phyloP scores from a whole-genome alignment of 208 protist species.

The Acanthamoeba royreba region DNA sequence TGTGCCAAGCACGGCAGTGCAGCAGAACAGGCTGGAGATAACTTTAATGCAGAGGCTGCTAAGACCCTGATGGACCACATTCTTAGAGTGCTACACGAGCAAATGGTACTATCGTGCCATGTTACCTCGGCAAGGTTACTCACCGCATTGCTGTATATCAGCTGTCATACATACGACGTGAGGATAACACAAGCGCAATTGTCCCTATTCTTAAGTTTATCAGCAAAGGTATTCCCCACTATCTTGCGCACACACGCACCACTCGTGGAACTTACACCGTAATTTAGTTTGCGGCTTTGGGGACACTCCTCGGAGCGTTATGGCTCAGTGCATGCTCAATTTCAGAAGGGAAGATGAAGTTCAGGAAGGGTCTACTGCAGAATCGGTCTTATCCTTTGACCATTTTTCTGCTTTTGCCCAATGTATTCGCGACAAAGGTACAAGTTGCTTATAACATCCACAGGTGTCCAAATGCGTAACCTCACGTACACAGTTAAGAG shows the following conservation, averaged over 20 bases:
- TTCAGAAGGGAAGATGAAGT: not conserved
- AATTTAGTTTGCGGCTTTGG: not conserved
- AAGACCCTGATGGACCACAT: not conserved
- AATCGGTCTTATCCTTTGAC: not conserved
- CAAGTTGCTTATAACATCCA: no score
- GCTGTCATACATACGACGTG: not conserved
- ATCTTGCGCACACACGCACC: no score
- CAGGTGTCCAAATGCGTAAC: no score
- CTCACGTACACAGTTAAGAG: not conserved
- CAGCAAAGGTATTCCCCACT: not conserved
- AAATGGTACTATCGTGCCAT: not conserved
- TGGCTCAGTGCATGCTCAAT: not conserved
- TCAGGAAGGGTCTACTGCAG: not conserved
- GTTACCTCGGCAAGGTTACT: no score
- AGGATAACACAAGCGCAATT: not conserved
- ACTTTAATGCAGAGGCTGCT: not conserved
- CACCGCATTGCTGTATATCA: no score
- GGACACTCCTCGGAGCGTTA: not conserved
- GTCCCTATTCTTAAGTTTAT: not conserved
- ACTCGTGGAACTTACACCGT: not conserved
- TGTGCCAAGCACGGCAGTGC: not conserved
- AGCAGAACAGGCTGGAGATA: not conserved
- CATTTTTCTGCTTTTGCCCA: not conserved
- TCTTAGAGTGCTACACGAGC: not conserved
- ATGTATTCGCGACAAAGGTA: not conserved